phyloP scores from a whole-genome alignment of 2,329 filamentous ascomycete species.

The Neoascochyta sp. region DNA sequence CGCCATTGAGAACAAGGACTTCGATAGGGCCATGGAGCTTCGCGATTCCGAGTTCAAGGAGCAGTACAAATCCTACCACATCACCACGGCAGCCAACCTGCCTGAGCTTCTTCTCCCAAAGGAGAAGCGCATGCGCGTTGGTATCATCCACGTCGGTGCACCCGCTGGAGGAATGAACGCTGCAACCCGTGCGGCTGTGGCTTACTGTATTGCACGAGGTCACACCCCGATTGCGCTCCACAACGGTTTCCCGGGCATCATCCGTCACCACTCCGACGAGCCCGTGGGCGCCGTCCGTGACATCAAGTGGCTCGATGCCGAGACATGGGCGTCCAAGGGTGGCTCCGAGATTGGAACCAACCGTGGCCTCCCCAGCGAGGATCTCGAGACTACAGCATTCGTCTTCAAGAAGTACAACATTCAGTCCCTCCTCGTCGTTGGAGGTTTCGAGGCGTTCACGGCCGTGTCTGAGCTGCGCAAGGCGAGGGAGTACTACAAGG shows the following conservation, averaged over 20 bases:
- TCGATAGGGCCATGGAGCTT: constrained; percentile 79
- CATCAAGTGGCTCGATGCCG: constrained; percentile 90
- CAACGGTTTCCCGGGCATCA: constrained; percentile 93
- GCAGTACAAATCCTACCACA: constrained; percentile 84
- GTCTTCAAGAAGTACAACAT: constrained; percentile 85
- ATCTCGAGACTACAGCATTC: constrained; percentile 76
- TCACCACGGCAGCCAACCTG: constrained; percentile 80
- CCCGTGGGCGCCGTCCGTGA: constrained; percentile 79
- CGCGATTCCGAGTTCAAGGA: constrained; percentile 92
- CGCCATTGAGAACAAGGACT: constrained; percentile 81
- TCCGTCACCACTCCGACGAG: constrained; percentile 81
- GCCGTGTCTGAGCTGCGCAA: constrained; percentile 82
- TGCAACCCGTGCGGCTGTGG: constrained; percentile 85
- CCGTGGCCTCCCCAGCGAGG: constrained; percentile 83
- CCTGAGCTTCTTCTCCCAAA: constrained; percentile 64
- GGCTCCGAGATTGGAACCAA: constrained; percentile 98
- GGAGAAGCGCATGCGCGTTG: constrained; percentile 83
- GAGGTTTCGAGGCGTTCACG: constrained; percentile 96
- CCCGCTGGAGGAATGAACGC: constrained; percentile 98
- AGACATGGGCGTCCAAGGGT: constrained; percentile 92
- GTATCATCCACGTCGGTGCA: constrained; percentile 94
- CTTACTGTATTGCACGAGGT: constrained; percentile 87
- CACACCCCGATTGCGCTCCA: constrained; percentile 90
- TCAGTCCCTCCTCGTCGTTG: constrained; percentile 86
- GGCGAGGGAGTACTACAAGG: constrained; percentile 71